Percentiles rank a stretch among this genome's conserved stretches.
Conservation (phyloP, 2,329 filamentous ascomycete species). For the Knufia petricola region DNA sequence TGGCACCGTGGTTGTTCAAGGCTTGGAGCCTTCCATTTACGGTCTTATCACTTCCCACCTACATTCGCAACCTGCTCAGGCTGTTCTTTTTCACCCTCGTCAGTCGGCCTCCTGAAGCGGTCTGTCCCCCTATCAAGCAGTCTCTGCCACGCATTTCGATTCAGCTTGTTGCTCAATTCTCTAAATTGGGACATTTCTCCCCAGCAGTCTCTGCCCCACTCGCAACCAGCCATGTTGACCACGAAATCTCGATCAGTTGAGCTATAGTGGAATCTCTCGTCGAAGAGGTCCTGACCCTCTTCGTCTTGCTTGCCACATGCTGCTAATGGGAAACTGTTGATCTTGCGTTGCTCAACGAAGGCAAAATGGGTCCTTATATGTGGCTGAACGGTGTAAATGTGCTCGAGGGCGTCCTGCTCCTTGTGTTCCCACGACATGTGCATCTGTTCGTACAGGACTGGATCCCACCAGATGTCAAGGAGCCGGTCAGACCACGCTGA, state of each 20-base stretch:
- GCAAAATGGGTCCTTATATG: conserved; percentile 85
- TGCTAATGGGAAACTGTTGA: conserved; percentile 88
- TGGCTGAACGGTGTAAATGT: conserved; percentile 81
- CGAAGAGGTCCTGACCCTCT: conserved; percentile 28
- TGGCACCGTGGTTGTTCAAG: too few relatives aligned
- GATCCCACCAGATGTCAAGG: conserved; percentile 97
- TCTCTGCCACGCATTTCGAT: conserved; percentile 71
- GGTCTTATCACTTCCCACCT: too few relatives aligned
- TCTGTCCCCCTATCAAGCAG: conserved; percentile 28
- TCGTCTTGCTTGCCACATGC: conserved; percentile 73
- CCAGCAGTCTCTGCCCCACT: conserved; percentile 97
- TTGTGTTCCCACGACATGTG: conserved; percentile 99
- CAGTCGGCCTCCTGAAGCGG: conserved; percentile 3
- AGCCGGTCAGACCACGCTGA: conserved; percentile 83
- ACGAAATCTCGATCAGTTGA: conserved; percentile 80
- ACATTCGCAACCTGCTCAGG: neutral
- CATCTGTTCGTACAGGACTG: conserved; percentile 92
- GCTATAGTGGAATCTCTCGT: conserved; percentile 75
- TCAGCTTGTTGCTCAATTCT: conserved; percentile 80
- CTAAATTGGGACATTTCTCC: conserved; percentile 94
- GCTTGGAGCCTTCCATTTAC: too few relatives aligned
- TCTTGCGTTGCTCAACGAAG: conserved; percentile 81
- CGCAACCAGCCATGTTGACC: conserved; percentile 97
- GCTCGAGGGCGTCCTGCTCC: conserved; percentile 89
- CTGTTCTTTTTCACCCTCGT: neutral